Base-by-base conservation (phyloP, 441 rosid species). In the Hura crepitans region DNA sequence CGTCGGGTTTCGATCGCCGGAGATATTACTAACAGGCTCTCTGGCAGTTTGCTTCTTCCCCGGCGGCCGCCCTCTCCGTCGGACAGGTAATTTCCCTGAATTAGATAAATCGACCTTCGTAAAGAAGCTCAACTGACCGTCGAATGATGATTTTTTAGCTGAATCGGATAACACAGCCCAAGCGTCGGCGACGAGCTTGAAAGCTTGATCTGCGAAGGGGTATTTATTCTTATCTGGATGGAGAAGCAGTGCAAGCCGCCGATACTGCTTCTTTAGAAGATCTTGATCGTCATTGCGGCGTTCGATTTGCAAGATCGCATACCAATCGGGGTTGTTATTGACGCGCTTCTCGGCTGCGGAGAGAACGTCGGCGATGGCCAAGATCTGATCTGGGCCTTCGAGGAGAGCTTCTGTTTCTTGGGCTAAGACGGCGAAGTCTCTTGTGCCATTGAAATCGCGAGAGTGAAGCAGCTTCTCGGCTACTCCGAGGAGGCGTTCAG, bases 371-470 rank as follows among this genome's bases (percentile, higher is more conserved):
- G 78, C 82, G n/a, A 91, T 80, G 27, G 96, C 96, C 53, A 96
- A 68, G 80, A 96, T 87, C 86, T 96, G 97, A 65, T 93, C 96
- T 0, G 96, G 74, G 70, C 97, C 97, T n/a, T 96, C 99, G 27
- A 92, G 80, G 14, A 87, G 84, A 0, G 98, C 96, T 54, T 91
- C 96, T 2, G 91, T 75, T 70, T 91, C 97, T 54, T 91, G 96
- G 2, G 98, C 93, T 63, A 88, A 76, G 78, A 85, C 71, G 17
- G 99, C 94, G 75, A 93, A 92, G 57, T 95, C 97, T 69, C 74
- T 83, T 23, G 92, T 77, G 7, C 93, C 96, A 75, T 53, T 80
- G 9, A 89, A 83, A 82, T 95, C 97, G 17, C 90, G 85, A 0
- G 80, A 69, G 4, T 81, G 83, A 22, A 92, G 89, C 37, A 90